Evolutionary conservation across 2,329 filamentous ascomycete species (phyloP).

Genomic region (Calonectria montana): DNA sequence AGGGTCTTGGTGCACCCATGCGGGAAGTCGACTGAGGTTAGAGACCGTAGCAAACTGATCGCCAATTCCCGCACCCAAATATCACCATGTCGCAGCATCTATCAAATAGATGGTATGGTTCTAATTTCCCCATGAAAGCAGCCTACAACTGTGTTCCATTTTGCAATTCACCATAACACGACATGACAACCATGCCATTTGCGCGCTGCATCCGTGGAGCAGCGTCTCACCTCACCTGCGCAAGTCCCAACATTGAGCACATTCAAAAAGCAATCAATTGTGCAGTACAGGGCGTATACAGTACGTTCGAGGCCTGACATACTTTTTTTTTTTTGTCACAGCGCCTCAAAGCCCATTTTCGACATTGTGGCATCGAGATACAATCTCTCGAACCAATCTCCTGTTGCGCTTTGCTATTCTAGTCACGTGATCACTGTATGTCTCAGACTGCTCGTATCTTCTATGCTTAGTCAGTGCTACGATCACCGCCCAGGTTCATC

Average conservation of each 20-base stretch:
- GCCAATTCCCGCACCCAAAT: not conserved
- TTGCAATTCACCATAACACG: not conserved
- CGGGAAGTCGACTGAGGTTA: not conserved
- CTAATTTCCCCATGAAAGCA: not conserved
- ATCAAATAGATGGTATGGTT: not conserved
- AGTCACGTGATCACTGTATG: conserved; percentile 4
- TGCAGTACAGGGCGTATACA: not conserved
- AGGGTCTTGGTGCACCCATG: not conserved
- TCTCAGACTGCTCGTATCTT: not conserved
- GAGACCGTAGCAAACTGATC: not conserved
- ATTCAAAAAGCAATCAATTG: not conserved
- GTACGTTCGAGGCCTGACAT: not conserved
- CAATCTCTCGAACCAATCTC: not conserved
- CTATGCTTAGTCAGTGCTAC: conserved; percentile 39
- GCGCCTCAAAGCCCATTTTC: not conserved
- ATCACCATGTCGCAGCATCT: not conserved
- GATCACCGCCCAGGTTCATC: conserved; percentile 32
- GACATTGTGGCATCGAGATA: not conserved
- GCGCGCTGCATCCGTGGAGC: not conserved
- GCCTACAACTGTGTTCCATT: not conserved
- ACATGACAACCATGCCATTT: not conserved
- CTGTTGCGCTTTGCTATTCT: not conserved
- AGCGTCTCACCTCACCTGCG: not conserved
- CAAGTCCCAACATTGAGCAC: not conserved
- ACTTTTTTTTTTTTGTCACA: not conserved